Evolutionary conservation across 805 yeast genomes (phyloP), one percentile per base, ranked within the genome.

Genomic region (Huiozyma naganishii): DNA sequence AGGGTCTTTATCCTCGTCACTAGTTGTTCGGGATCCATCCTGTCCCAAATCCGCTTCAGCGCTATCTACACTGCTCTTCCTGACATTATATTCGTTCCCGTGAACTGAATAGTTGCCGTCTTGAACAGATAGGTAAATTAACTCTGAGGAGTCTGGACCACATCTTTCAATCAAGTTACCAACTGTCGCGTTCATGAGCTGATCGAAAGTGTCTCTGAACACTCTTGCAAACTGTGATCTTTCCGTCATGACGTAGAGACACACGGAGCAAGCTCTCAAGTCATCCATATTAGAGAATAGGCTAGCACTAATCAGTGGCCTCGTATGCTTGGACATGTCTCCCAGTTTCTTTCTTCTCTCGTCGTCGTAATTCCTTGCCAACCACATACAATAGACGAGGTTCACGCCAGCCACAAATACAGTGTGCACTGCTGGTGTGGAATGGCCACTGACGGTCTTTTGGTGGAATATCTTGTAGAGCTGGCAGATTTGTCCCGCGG

Each of bases 351-450:
- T 71, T 50, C 81, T 64, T 49, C 76, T 66, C 64, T 69, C 62
- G 55, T 77, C 83, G 53, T 77, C 80, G 47, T 70, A 66, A 49
- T 79, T 79, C 55, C 82, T 71, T n/a, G 79, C 73, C 35, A 79
- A 53, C 83, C 83, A 79, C 50, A 79, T 65, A 57, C 84, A 79
- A 51, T 79, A 79, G 5, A 78, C 72, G 28, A 79, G 59, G 0
- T 84, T 79, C 7, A 79, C 77, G 37, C 86, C 86, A 7, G 84
- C 83, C 42, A 76, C 77, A 53, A 79, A 79, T 6, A 76, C 78
- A 0, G 82, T 76, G 54, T 79, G 84, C 36, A 79, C 77, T 9
- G 82, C 79, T 27, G 80, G 71, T 0, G 80, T 76, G 0, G 84
- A 76, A 53, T 76, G 82, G 1, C 85, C 84, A 44, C 66, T 65